Percentiles rank a stretch among this genome's conserved stretches.
phyloP scores from a whole-genome alignment of 164 flowering plant species.

The Liquidambar formosana region DNA sequence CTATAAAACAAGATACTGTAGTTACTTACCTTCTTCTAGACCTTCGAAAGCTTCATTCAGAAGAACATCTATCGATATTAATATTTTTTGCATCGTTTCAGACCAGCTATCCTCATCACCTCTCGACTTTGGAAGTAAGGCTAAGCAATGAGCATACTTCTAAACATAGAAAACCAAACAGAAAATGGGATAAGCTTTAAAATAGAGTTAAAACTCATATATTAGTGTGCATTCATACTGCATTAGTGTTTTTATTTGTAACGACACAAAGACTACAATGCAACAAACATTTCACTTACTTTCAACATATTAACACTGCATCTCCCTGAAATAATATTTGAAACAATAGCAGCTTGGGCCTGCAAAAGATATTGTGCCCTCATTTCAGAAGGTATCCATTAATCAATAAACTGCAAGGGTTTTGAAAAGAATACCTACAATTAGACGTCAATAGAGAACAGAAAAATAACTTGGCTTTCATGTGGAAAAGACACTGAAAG shows the following conservation, averaged over 20 bases:
- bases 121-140: slow-evolving; percentile 74
- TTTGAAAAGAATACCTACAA: background rate
- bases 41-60: slow-evolving; percentile 71
- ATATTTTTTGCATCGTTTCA: slow-evolving; percentile 69
- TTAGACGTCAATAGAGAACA: background rate
- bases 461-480: background rate
- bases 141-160: slow-evolving; percentile 69
- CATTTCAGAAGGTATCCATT: background rate
- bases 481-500: background rate
- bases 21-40: slow-evolving; percentile 69
- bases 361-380: slow-evolving; percentile 26
- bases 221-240: background rate
- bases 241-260: background rate
- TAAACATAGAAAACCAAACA: slow-evolving; percentile 30
- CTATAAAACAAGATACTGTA: background rate
- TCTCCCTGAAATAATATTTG: slow-evolving; percentile 60
- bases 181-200: background rate
- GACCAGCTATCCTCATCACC: slow-evolving; percentile 86
- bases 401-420: background rate
- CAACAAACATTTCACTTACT: slow-evolving; percentile 39
- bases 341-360: slow-evolving; percentile 71
- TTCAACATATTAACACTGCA: slow-evolving; percentile 39
- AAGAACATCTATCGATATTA: slow-evolving; percentile 46
- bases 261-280: background rate
- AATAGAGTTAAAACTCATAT: no score